Conservation (phyloP, 164 flowering plant species). For the Piper betle region DNA sequence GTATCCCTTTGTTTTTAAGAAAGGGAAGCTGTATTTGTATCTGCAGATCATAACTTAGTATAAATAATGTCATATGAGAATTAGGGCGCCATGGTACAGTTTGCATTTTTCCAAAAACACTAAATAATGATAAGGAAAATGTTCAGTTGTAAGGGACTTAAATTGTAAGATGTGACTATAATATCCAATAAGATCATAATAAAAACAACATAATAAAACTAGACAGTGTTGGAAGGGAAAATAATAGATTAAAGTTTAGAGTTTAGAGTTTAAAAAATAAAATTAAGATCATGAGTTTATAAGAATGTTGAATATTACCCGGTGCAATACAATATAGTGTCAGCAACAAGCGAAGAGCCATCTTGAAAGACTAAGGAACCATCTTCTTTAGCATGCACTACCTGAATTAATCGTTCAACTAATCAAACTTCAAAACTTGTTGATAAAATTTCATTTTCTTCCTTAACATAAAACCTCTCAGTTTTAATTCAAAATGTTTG, state of each 20-base stretch:
- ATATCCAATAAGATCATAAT: no score
- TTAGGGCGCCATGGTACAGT: no score
- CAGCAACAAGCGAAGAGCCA: constrained; percentile 32
- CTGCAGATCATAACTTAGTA: constrained; percentile 18
- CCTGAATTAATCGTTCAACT: constrained; percentile 19
- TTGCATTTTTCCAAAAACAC: no score
- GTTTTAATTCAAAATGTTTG: no score
- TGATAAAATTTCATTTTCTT: not conserved
- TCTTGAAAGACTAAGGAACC: constrained; percentile 44
- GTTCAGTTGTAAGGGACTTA: no score
- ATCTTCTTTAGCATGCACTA: constrained; percentile 35
- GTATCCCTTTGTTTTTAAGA: constrained; percentile 41
- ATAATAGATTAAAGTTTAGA: no score
- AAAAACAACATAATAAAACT: no score
- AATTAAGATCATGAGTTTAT: not conserved
- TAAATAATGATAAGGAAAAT: no score
- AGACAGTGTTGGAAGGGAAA: no score
- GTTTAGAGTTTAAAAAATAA: not conserved
- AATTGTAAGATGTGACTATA: no score
- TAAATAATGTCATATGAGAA: not conserved
- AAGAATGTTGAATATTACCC: constrained; percentile 29
- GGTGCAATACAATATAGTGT: constrained; percentile 60
- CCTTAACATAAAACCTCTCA: not conserved
- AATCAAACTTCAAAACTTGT: not conserved
- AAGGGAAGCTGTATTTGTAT: constrained; percentile 77